phyloP scores from a whole-genome alignment of 345 rosid genomes.

The Rhizophora mangle region DNA sequence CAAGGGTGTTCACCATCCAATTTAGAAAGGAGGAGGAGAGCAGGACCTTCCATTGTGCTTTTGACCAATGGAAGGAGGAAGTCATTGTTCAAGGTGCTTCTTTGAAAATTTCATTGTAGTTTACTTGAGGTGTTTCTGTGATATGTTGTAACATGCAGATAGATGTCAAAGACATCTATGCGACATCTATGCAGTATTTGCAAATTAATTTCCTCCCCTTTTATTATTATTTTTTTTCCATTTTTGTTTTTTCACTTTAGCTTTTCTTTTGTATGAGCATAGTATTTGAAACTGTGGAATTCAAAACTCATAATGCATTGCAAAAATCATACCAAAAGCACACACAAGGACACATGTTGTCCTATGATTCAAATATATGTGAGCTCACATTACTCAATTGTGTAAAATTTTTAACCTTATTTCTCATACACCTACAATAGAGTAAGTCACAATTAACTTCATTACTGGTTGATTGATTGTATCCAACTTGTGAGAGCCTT shows the following conservation, averaged over 20 bases:
- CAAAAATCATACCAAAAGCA: background rate
- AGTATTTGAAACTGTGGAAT: background rate
- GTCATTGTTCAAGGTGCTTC: constrained; percentile 55
- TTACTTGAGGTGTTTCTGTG: constrained; percentile 8
- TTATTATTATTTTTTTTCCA: background rate
- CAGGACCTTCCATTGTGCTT: constrained; percentile 67
- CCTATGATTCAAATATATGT: background rate
- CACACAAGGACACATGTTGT: background rate
- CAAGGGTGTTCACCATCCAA: constrained; percentile 56
- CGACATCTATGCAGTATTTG: background rate
- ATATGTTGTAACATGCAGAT: constrained; percentile 1
- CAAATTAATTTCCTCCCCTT: background rate
- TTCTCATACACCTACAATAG: too few relatives aligned
- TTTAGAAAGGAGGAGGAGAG: constrained; percentile 79
- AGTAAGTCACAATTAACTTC: too few relatives aligned
- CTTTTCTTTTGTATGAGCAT: background rate
- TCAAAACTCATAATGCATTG: background rate
- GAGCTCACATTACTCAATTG: background rate
- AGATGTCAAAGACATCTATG: background rate
- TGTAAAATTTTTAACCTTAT: background rate
- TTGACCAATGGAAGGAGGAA: constrained; percentile 78
- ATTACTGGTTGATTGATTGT: too few relatives aligned
- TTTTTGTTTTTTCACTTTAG: background rate
- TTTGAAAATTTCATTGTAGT: constrained; percentile 27
- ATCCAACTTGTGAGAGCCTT: too few relatives aligned